A percentile compares a stretch with the other conserved stretches of the same genome.
These are phyloP conservation scores for Bonia amplexicaulis DNA, from an alignment of 176 grass and related monocot genomes.

Conservation along the genomic window DNA sequence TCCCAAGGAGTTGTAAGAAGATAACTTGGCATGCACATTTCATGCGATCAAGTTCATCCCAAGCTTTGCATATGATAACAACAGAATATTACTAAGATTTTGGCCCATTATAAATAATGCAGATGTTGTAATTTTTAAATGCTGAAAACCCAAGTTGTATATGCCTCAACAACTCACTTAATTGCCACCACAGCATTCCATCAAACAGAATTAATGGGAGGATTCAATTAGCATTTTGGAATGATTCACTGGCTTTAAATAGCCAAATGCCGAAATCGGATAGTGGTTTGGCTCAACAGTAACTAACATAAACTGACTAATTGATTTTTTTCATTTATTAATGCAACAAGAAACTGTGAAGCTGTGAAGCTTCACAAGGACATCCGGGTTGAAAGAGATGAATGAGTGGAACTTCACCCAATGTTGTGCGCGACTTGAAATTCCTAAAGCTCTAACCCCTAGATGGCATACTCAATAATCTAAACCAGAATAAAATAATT, in stretches of 20 bases:
- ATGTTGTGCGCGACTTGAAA: neutral
- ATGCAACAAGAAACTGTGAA: neutral
- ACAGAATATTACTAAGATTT: neutral
- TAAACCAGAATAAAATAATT: neutral
- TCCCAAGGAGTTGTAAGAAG: no score
- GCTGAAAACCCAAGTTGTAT: no score
- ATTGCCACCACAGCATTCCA: slow-evolving; percentile 6
- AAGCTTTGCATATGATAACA: neutral
- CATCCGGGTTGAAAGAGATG: neutral
- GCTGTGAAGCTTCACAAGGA: neutral
- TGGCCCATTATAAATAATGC: neutral
- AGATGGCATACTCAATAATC: neutral
- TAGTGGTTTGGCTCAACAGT: neutral
- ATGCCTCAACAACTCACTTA: neutral
- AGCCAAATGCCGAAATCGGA: neutral
- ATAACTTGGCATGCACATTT: no score
- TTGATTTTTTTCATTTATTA: neutral
- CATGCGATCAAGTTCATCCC: no score
- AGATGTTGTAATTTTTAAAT: neutral
- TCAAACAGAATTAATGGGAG: slow-evolving; percentile 1
- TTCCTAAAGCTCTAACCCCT: neutral
- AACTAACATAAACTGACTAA: neutral
- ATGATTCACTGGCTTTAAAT: neutral
- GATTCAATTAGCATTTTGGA: neutral
- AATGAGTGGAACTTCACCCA: neutral